Base-by-base conservation (phyloP, 1,284 basidiomycete species). In the Rhodofomes roseus region DNA sequence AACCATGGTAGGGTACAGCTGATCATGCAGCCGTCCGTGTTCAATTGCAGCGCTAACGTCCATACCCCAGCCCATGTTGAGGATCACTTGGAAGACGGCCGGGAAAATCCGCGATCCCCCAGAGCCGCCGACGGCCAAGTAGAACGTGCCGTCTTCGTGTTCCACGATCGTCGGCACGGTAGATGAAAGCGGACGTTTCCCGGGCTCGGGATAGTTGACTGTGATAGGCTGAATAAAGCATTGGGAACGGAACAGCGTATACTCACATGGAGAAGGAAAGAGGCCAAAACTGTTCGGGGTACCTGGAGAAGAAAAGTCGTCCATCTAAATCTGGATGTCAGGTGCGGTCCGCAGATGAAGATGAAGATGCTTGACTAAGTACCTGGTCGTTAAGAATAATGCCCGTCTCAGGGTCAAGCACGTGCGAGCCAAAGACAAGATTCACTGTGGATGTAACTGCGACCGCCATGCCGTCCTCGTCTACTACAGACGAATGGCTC, bases 381-480 rank as follows among this genome's bases (percentile, higher is more conserved):
- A 79, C 84, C 77, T 96, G 93, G 69, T 98, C 87, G 70, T 98
- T 97, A 50, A 98, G 74, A 56, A 98, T 84, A 29, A 98, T 81
- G 0, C 95, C 96, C 0, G 93, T 96, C 40, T 85, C 81, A 0
- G 89, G 82, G 72, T 95, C 93, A 69, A 96, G 81, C 14, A 96
- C 89, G 58, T 80, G 80, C 4, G 90, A 93, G n/a, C 95, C 95
- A 74, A 96, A 97, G 34, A 95, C 70, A 52, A 87, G 66, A 73
- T 98, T 98, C 55, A 98, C 87, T 0, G 95, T 96, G 1, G 89
- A 89, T 1, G 95, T 97, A 27, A 97, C 72, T 23, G 91, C 75
- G 2, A 94, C 92, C 0, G 89, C 93, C 80, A 95, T 94, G 37
- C 93, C 93, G 70, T 89, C 80, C 66, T 82, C 80, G 74, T 97